Evolutionary conservation across 1,284 basidiomycete species (phyloP).

Genomic region (Cryptococcus jaspeensis): DNA sequence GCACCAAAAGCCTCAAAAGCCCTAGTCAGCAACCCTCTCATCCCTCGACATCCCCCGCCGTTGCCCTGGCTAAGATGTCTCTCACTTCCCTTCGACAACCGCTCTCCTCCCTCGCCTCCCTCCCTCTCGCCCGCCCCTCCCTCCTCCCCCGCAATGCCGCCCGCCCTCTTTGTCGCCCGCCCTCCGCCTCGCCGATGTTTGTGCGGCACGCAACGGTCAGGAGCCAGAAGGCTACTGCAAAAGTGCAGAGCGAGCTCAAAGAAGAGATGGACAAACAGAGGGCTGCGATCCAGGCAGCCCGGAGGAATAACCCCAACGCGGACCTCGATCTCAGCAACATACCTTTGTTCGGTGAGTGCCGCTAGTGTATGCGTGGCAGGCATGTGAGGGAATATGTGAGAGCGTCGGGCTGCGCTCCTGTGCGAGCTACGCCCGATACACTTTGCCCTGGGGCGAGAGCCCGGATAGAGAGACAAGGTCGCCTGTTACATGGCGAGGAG

Average conservation of each 20-base stretch:
- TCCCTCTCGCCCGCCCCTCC: not conserved
- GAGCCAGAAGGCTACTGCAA: not conserved
- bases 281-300: constrained; percentile 10
- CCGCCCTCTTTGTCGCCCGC: not conserved
- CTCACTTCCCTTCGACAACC: not conserved
- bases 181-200: not conserved
- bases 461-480: not conserved
- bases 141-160: not conserved
- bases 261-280: constrained; percentile 15
- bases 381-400: not conserved
- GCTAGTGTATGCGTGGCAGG: not conserved
- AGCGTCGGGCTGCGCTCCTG: no score
- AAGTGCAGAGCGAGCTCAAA: constrained; percentile 14
- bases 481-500: not conserved
- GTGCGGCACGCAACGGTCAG: not conserved
- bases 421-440: no score
- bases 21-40: no score
- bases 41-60: no score
- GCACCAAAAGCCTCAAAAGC: no score
- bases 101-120: not conserved
- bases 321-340: constrained; percentile 7
- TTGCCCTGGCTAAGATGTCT: not conserved
- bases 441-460: not conserved
- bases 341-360: constrained; percentile 17
- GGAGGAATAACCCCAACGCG: constrained; percentile 14